Evolutionary conservation across 805 yeast species (phyloP).

Genomic region (Saturnispora besseyi): DNA sequence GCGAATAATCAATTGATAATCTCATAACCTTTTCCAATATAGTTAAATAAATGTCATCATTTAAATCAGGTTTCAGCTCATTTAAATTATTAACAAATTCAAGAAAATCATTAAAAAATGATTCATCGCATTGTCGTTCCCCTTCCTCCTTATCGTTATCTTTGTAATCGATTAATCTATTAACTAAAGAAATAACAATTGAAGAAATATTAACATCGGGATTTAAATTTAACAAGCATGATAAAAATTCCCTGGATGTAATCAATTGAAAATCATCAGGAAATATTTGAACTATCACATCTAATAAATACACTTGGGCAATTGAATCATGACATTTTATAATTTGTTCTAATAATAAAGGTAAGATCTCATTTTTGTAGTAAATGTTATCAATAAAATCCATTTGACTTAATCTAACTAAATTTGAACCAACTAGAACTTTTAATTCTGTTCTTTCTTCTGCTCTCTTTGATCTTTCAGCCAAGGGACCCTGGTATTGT

Average conservation of each 20-base stretch:
- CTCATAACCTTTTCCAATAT: slow-evolving; percentile 59
- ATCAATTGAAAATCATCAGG: slow-evolving; percentile 85
- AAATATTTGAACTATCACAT: slow-evolving; percentile 87
- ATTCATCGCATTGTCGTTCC: not conserved
- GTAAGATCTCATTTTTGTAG: slow-evolving; percentile 50
- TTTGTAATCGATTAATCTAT: slow-evolving; percentile 53
- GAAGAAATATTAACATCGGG: slow-evolving; percentile 63
- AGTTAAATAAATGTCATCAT: slow-evolving; percentile 54
- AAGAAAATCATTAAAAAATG: slow-evolving; percentile 58
- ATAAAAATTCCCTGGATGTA: slow-evolving; percentile 60
- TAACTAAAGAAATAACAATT: slow-evolving; percentile 61
- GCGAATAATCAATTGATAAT: slow-evolving; percentile 55
- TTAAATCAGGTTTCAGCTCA: slow-evolving; percentile 53
- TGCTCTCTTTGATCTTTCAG: slow-evolving; percentile 65
- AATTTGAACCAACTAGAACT: slow-evolving; percentile 85
- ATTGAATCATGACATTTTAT: slow-evolving; percentile 85
- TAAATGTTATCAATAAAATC: slow-evolving; percentile 56
- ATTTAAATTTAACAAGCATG: slow-evolving; percentile 55
- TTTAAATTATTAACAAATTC: slow-evolving; percentile 48
- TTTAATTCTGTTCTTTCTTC: slow-evolving; percentile 82
- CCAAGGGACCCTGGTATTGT: slow-evolving; percentile 90
- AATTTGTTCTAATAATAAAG: slow-evolving; percentile 78
- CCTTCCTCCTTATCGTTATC: slow-evolving; percentile 23
- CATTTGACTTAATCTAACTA: slow-evolving; percentile 80
- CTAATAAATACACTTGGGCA: slow-evolving; percentile 87